Evolutionary conservation across 176 grass and related monocot genomes (phyloP), one percentile per base, ranked within the genome.

Genomic region (Oryza rufipogon): DNA sequence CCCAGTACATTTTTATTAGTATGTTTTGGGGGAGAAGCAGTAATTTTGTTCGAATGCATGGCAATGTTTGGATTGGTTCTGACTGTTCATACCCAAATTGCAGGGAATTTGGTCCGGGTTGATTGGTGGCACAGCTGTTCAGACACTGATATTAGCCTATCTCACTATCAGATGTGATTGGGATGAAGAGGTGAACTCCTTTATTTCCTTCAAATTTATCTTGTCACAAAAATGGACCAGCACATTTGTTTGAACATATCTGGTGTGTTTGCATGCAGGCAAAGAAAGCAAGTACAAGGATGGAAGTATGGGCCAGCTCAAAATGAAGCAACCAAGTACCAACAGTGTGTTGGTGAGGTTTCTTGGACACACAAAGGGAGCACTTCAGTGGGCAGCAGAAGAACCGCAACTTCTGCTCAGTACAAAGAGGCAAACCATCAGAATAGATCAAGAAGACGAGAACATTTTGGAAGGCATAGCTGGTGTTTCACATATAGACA

Each of bases 81-180:
- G 60, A 51, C 23, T 16, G 16, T 81, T 58, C 9, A 54, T 13
- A 61, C 10, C 44, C 65, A 46, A 23, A 82, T 66, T 88, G 30
- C 89, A 94, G 92, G 88, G 92, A 3, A 90, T 94, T 51, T 94
- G 92, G 92, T 79, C 81, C 2, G 88, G 92, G 49, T 65, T 94
- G 88, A 91, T 94, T 74, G 83, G 85, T 2, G 92, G 88, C 7
- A 91, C 86, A 5, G 82, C 82, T 4, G 72, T 88, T 39, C 92
- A 94, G n/a, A 91, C 92, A 2, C 9, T 91, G 39, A 56, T 91
- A 20, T 49, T 93, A 6, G 65, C 30, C 34, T 84, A 83, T 20
- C 77, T 94, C 44, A 91, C 88, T 20, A 49, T 73, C 44, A 79
- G 67, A 81, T 90, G 87, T 44, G 91, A 91, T 3, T 93, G 88